Conservation (phyloP, 1,284 basidiomycete species). For the Xanthoconium separans region DNA sequence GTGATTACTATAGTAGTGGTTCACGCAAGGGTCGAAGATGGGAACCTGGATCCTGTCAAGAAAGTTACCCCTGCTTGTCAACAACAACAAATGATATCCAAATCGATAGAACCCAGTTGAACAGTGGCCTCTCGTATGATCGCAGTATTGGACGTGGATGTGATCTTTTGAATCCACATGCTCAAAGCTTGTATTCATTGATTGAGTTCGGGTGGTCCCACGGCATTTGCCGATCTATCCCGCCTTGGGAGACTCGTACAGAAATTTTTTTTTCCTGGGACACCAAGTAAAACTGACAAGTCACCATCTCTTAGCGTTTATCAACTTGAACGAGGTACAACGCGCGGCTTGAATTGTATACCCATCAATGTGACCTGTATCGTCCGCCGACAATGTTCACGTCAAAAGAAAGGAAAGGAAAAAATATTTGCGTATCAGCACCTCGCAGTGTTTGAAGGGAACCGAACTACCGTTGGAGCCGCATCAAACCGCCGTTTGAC, state of each 20-base stretch:
- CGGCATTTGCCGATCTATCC: conserved; percentile 20
- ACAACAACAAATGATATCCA: neutral
- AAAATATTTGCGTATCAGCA: neutral
- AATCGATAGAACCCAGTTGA: conserved; percentile 6
- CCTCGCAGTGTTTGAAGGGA: neutral
- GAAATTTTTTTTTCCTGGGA: too few species aligned
- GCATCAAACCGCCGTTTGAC: neutral
- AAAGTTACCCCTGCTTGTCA: conserved; percentile 1
- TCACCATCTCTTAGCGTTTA: neutral
- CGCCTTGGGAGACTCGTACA: too few species aligned
- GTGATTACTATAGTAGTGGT: neutral
- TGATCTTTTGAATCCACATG: conserved; percentile 7
- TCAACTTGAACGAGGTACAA: neutral
- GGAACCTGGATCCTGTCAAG: conserved; percentile 5
- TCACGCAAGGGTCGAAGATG: neutral
- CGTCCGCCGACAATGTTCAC: neutral
- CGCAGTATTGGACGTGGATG: conserved; percentile 7
- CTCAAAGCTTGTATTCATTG: neutral
- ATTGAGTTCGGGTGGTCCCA: neutral
- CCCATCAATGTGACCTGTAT: neutral
- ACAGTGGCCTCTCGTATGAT: conserved; percentile 4
- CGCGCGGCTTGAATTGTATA: neutral
- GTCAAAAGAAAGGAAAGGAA: too few species aligned
- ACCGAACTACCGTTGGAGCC: too few species aligned
- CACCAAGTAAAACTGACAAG: neutral